Conservation (phyloP, 129 eudicot species). For the Chrysanthemum seticuspe region DNA sequence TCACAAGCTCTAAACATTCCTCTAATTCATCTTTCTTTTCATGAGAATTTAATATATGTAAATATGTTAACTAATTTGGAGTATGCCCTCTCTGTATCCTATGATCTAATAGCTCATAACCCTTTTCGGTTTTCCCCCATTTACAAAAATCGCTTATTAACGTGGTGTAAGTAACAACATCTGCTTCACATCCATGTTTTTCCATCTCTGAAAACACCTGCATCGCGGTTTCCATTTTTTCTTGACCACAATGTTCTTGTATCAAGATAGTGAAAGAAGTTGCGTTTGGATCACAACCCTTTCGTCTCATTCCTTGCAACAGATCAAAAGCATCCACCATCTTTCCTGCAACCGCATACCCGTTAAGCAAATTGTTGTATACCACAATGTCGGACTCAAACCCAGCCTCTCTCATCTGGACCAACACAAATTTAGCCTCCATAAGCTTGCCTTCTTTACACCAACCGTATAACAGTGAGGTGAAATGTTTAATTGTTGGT, state of each 20-base stretch:
- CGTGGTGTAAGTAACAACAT: constrained; percentile 63
- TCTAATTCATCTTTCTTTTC: constrained; percentile 84
- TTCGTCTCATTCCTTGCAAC: constrained; percentile 64
- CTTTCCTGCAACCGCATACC: constrained; percentile 67
- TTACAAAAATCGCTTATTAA: constrained; percentile 71
- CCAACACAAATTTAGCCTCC: constrained; percentile 65
- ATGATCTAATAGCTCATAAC: constrained; percentile 54
- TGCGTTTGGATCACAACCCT: constrained; percentile 66
- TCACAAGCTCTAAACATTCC: constrained; percentile 64
- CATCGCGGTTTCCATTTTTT: constrained; percentile 76
- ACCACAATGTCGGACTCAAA: constrained; percentile 77
- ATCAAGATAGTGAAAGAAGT: constrained; percentile 65
- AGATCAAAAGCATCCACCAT: constrained; percentile 81
- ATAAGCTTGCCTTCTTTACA: constrained; percentile 69
- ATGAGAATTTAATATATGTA: constrained; percentile 57
- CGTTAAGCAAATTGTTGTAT: constrained; percentile 65
- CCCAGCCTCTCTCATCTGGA: constrained; percentile 65
- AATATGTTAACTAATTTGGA: constrained; percentile 63
- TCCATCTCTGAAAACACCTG: constrained; percentile 58
- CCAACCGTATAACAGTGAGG: constrained; percentile 77
- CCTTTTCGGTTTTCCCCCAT: constrained; percentile 54
- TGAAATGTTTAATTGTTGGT: constrained; percentile 69
- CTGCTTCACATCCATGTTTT: constrained; percentile 58
- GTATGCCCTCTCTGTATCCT: constrained; percentile 64
- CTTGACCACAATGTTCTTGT: constrained; percentile 64